Percentiles rank a stretch among this genome's conserved stretches.
phyloP scores from a whole-genome alignment of 2,329 filamentous ascomycete genomes.

The Pestalotiopsis sp. region DNA sequence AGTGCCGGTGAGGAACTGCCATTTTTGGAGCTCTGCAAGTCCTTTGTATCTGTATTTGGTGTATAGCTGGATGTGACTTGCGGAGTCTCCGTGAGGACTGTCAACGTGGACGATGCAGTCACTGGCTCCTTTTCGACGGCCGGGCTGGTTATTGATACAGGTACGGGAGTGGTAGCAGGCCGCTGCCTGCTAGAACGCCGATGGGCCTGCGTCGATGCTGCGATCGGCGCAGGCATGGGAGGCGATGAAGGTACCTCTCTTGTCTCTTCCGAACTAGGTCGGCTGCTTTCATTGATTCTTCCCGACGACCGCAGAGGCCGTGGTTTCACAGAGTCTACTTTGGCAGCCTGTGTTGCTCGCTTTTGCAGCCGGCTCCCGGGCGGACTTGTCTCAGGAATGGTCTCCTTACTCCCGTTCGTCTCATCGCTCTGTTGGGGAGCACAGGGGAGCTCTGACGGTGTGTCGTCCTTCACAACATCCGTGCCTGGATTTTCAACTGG shows the following conservation, averaged over 20 bases:
- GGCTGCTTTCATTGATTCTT: background rate
- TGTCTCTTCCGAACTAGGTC: background rate
- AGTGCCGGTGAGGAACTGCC: background rate
- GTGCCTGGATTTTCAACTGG: background rate
- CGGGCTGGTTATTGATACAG: constrained; percentile 14
- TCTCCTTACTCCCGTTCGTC: constrained; percentile 22
- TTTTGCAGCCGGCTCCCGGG: constrained; percentile 19
- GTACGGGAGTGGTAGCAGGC: constrained; percentile 20
- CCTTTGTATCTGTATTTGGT: constrained; percentile 23
- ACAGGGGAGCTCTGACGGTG: constrained; percentile 2
- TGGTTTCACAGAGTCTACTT: background rate
- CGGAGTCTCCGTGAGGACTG: constrained; percentile 28
- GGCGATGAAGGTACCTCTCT: constrained; percentile 14
- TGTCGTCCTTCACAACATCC: background rate
- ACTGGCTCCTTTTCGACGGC: background rate
- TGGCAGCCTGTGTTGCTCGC: constrained; percentile 17
- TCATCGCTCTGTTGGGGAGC: background rate
- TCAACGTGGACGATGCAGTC: constrained; percentile 26
- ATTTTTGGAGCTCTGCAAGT: background rate
- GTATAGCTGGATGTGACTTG: constrained; percentile 25
- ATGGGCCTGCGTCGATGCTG: constrained; percentile 25
- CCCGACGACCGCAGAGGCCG: background rate
- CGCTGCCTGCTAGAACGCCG: constrained; percentile 21
- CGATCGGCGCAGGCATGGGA: constrained; percentile 23
- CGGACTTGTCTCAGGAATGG: constrained; percentile 33